phyloP scores from a whole-genome alignment of 768 basidiomycete genomes.

The Mycena leptocephala region DNA sequence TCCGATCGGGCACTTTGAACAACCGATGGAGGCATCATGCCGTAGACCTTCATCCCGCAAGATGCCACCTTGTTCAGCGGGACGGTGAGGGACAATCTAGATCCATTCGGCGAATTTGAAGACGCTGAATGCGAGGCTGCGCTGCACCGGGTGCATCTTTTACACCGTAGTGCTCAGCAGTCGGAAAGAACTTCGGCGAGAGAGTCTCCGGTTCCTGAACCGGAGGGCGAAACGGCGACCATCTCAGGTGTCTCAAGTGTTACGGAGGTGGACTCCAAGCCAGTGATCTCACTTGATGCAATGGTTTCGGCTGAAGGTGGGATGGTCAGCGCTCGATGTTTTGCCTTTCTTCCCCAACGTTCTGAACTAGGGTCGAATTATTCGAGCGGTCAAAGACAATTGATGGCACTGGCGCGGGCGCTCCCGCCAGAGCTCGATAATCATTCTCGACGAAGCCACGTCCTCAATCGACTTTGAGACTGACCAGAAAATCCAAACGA shows the following conservation, averaged over 20 bases:
- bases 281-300: constrained; percentile 77
- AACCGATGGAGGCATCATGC: constrained; percentile 14
- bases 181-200: constrained; percentile 66
- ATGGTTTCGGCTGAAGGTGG: constrained; percentile 89
- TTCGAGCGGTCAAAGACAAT: constrained; percentile 91
- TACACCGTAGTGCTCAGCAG: constrained; percentile 63
- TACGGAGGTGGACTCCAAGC: constrained; percentile 72
- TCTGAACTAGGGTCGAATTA: constrained; percentile 94
- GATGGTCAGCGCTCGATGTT: too few relatives aligned
- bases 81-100: constrained; percentile 78
- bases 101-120: constrained; percentile 86
- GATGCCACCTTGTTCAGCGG: constrained; percentile 77
- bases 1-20: constrained; percentile 9
- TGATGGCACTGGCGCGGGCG: constrained; percentile 89
- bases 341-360: too few relatives aligned
- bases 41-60: constrained; percentile 83
- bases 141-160: constrained; percentile 85
- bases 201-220: constrained; percentile 64
- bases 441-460: constrained; percentile 88
- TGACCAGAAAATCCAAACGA: constrained; percentile 90
- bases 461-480: constrained; percentile 91
- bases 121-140: constrained; percentile 69
- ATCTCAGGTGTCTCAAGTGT: constrained; percentile 56
- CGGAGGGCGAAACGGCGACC: constrained; percentile 60
- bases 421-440: constrained; percentile 77